These are phyloP conservation scores for Ailanthus altissimus DNA, from an alignment of 345 rosid species.

Conservation along the genomic window DNA sequence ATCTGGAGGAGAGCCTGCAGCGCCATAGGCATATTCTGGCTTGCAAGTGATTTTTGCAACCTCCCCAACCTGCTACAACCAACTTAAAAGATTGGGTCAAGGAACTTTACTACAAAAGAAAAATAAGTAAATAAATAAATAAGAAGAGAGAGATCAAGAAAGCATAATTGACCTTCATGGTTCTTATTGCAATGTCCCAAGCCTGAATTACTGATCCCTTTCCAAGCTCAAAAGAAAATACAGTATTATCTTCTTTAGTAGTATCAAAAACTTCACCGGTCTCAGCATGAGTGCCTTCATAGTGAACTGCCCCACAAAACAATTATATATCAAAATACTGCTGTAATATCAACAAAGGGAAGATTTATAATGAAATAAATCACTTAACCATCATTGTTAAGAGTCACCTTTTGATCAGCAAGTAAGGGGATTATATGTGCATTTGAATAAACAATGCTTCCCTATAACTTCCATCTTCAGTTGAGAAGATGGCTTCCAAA, in stretches of 20 bases:
- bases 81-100: neutral
- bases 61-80: slow-evolving; percentile 76
- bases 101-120: neutral
- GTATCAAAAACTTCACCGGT: slow-evolving; percentile 88
- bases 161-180: slow-evolving; percentile 68
- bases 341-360: neutral
- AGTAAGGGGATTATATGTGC: neutral
- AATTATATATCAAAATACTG: neutral
- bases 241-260: slow-evolving; percentile 79
- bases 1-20: slow-evolving; percentile 86
- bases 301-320: slow-evolving; percentile 62
- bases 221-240: slow-evolving; percentile 88
- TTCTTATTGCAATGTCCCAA: slow-evolving; percentile 83
- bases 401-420: neutral
- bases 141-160: neutral
- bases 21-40: slow-evolving; percentile 93
- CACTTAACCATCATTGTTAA: neutral
- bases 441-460: neutral
- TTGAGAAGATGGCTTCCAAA: neutral
- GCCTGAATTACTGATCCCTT: slow-evolving; percentile 79
- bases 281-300: slow-evolving; percentile 81
- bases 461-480: neutral
- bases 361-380: neutral
- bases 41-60: slow-evolving; percentile 89
- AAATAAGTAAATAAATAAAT: neutral